Base-by-base conservation (phyloP, 2,329 filamentous ascomycete genomes). In the Ceratocystis destructans region DNA sequence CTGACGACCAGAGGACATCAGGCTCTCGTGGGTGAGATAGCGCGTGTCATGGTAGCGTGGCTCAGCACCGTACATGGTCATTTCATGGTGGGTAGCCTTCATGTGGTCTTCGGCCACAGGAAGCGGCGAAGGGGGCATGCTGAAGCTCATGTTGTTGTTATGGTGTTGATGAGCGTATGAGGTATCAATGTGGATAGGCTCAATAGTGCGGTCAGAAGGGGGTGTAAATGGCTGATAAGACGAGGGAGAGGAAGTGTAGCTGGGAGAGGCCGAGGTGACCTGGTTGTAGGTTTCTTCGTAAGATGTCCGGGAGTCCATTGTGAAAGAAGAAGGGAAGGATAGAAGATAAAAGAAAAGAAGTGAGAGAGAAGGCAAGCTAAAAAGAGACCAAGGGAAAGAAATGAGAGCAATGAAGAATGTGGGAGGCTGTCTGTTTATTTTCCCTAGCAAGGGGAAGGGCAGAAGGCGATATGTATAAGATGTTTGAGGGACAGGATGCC, bases 201-300 rank as follows among this genome's bases (percentile, higher is more conserved):
- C 59, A 28, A 64, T 64, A 15, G 59, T n/a, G 33, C 77, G 75
- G 71, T 76, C 73, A 66, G 78, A 79, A 37, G 73, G 75, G 57
- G 78, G 78, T 50, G 78, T 79, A 68, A 76, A 79, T 31, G 77
- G 74, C 50, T 77, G 77, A 73, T 77, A 79, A 64, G 72, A 70
- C 41, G 76, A 77, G 33, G 71, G 71, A 2, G 75, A 76, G 37
- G 76, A 76, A 5, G 76, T 77, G 69, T 76, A 78, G 72, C 75
- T 78, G 46, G 71, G 72, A 44, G 72, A 70, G 46, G 73, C 71
- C 25, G 74, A 75, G 17, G 75, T 72, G 31, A 62, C 64, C 25
- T 64, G 64, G 45, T 31, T 74, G 71, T 76, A 77, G 73, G 72
- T 72, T 68, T 77, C 75, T 63, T 77, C 76, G 72, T 77, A 74